These are phyloP conservation scores for Baorangia bicolor DNA, from an alignment of 768 basidiomycete genomes.

Conservation along the genomic window DNA sequence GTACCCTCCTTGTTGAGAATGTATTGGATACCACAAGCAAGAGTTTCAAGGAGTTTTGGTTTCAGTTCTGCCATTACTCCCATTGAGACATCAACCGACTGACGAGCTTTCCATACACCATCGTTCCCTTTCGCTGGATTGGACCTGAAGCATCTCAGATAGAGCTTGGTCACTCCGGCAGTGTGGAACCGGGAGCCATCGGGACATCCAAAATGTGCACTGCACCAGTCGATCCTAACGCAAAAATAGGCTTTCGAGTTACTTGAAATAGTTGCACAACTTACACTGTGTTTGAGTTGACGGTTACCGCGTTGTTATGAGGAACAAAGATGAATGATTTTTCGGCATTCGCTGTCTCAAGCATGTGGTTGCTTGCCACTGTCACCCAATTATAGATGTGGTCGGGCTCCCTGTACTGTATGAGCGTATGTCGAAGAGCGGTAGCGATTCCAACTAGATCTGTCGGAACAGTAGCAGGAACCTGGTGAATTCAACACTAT, in stretches of 20 bases:
- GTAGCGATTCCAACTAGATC: conserved; percentile 19
- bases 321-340: conserved; percentile 14
- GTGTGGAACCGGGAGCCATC: conserved; percentile 20
- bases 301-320: conserved; percentile 5
- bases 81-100: conserved; percentile 24
- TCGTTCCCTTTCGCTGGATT: conserved; percentile 24
- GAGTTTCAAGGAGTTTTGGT: conserved; percentile 18
- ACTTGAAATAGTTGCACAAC: not conserved
- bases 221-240: conserved; percentile 23
- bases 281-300: conserved; percentile 27
- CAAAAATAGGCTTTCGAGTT: not conserved
- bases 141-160: conserved; percentile 25
- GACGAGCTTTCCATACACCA: conserved; percentile 14
- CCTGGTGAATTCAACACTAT: not conserved
- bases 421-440: conserved; percentile 16
- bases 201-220: conserved; percentile 21
- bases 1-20: not conserved
- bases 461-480: conserved; percentile 13
- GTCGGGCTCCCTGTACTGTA: conserved; percentile 10
- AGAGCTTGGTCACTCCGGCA: conserved; percentile 14
- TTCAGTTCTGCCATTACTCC: conserved; percentile 20
- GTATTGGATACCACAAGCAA: conserved; percentile 10
- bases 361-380: conserved; percentile 21
- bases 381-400: conserved; percentile 20
- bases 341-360: conserved; percentile 16